Conservation (phyloP, 495 filamentous ascomycete genomes). For the Zalerion maritima region DNA sequence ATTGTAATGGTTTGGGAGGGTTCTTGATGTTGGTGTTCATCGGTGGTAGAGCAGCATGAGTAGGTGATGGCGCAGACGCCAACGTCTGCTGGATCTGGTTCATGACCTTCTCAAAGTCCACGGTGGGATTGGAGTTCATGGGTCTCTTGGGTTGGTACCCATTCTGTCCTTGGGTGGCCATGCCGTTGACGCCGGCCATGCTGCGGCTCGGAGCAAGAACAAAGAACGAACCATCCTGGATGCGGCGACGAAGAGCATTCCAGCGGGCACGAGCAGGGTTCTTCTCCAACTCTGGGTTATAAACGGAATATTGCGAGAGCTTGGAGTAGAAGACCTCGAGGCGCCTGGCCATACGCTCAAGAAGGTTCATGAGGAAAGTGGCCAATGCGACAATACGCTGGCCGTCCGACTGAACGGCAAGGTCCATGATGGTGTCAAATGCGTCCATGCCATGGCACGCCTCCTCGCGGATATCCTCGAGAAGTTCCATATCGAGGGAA, state of each 20-base stretch:
- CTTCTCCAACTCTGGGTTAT: conserved; percentile 29
- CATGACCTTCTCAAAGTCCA: conserved; percentile 32
- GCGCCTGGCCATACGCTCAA: conserved; percentile 32
- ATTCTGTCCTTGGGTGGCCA: conserved; percentile 14
- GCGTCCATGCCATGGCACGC: conserved; percentile 35
- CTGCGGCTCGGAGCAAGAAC: conserved; percentile 26
- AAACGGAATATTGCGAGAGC: conserved; percentile 28
- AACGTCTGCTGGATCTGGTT: conserved; percentile 22
- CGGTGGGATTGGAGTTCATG: conserved; percentile 10
- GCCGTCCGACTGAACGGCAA: conserved; percentile 10
- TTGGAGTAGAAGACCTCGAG: conserved; percentile 32
- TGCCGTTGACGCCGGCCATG: conserved; percentile 19
- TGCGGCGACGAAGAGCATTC: conserved; percentile 27
- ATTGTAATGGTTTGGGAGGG: conserved; percentile 6
- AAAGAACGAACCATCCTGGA: conserved; percentile 33
- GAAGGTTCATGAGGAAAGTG: conserved; percentile 31
- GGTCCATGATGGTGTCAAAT: conserved; percentile 25
- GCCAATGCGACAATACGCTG: conserved; percentile 25
- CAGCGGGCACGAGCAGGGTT: conserved; percentile 33
- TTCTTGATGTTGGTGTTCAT: too few relatives aligned
- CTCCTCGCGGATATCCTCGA: conserved; percentile 35
- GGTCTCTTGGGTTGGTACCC: conserved; percentile 14
- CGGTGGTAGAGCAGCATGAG: not conserved
- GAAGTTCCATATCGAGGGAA: conserved; percentile 30
- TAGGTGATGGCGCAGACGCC: conserved; percentile 8